Conservation (phyloP, 495 filamentous ascomycete genomes). For the Penicillium parvum region DNA sequence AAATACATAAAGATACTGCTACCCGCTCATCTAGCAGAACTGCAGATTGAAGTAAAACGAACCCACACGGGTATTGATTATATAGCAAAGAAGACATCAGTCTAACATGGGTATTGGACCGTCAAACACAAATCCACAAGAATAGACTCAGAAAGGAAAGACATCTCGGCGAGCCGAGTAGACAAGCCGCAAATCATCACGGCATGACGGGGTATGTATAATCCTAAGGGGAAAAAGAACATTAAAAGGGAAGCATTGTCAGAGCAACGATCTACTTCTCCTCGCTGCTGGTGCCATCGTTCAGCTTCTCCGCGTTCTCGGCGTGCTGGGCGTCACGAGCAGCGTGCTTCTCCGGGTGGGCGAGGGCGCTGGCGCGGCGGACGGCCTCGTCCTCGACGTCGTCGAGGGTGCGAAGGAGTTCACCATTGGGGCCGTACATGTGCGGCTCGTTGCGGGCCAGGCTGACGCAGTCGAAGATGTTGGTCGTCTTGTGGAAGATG, state of each 20-base stretch:
- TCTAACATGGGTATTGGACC: constrained; percentile 17
- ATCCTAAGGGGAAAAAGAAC: no score
- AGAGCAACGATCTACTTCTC: constrained; percentile 14
- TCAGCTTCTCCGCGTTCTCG: constrained; percentile 18
- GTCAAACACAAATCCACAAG: constrained; percentile 1
- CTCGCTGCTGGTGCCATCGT: constrained; percentile 28
- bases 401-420: constrained; percentile 45
- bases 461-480: constrained; percentile 53
- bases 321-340: constrained; percentile 18
- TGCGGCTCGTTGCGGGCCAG: constrained; percentile 57
- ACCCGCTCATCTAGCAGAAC: no score
- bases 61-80: constrained; percentile 5
- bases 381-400: constrained; percentile 37
- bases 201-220: not conserved
- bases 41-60: not conserved
- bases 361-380: constrained; percentile 29
- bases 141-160: not conserved
- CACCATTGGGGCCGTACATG: constrained; percentile 68
- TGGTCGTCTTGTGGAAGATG: constrained; percentile 64
- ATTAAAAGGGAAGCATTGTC: not conserved
- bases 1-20: no score
- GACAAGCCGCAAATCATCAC: constrained; percentile 4
- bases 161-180: not conserved
- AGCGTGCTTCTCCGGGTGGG: constrained; percentile 12
- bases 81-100: constrained; percentile 1